A percentile compares a stretch with the other conserved stretches of the same genome.
phyloP scores from a whole-genome alignment of 768 basidiomycete genomes.

The Suillus occidentalis region DNA sequence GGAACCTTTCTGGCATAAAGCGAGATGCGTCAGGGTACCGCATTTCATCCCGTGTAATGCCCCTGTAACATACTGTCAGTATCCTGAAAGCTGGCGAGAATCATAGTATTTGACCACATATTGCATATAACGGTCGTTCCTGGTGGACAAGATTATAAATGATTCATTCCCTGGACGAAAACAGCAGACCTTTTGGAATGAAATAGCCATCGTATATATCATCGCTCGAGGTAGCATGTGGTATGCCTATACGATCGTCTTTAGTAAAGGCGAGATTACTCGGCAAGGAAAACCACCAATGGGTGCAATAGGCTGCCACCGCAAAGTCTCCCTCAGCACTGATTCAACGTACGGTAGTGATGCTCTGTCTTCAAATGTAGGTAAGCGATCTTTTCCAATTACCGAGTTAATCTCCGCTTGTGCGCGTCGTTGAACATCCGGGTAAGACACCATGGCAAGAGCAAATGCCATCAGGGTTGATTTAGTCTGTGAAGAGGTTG shows the following conservation, averaged over 20 bases:
- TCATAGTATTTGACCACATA: not conserved
- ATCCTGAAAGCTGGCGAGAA: not conserved
- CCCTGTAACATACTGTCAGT: not conserved
- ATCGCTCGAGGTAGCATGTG: constrained; percentile 20
- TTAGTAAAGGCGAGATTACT: not conserved
- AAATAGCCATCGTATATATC: constrained; percentile 39
- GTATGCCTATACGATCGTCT: not conserved
- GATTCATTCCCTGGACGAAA: not conserved
- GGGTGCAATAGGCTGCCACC: not conserved
- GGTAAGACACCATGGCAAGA: constrained; percentile 10
- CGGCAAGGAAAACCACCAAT: not conserved
- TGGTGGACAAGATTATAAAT: not conserved
- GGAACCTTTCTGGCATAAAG: constrained; percentile 18
- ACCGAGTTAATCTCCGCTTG: constrained; percentile 19
- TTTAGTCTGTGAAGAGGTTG: constrained; percentile 5
- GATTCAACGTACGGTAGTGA: constrained; percentile 5
- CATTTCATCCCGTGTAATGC: constrained; percentile 4
- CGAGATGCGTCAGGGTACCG: constrained; percentile 11
- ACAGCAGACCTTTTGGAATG: constrained; percentile 25
- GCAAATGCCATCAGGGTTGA: constrained; percentile 11
- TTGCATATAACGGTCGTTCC: not conserved
- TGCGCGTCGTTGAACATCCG: constrained; percentile 15
- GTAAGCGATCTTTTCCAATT: not conserved
- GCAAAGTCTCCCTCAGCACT: not conserved
- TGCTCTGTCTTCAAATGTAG: not conserved